Evolutionary conservation across 1,139 yeast species (phyloP).

Genomic region (Pichia sp.): DNA sequence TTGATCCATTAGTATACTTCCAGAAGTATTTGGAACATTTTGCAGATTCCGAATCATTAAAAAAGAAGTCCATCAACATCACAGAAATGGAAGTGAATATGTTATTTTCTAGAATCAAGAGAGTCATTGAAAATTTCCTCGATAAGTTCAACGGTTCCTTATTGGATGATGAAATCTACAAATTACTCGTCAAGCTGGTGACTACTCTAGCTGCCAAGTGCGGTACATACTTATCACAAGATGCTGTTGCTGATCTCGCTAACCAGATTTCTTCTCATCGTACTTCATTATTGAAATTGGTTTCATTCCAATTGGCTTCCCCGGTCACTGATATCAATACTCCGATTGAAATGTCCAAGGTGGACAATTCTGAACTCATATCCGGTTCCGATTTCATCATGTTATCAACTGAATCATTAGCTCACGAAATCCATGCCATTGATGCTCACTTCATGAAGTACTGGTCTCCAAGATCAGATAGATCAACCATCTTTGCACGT

Average conservation of each 20-base stretch:
- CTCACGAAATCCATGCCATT: conserved; percentile 54
- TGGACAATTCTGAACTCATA: conserved; percentile 11
- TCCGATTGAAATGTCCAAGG: not conserved
- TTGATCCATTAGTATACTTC: conserved; percentile 47
- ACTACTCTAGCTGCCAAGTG: conserved; percentile 36
- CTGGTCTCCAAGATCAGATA: conserved; percentile 78
- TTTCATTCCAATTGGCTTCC: conserved; percentile 18
- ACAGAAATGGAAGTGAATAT: conserved; percentile 13
- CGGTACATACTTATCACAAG: not conserved
- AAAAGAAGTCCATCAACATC: conserved; percentile 9
- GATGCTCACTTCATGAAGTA: conserved; percentile 53
- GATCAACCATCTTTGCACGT: conserved; percentile 49
- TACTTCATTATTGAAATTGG: conserved; percentile 33
- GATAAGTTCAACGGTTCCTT: conserved; percentile 54
- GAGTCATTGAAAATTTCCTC: conserved; percentile 44
- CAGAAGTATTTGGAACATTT: conserved; percentile 26
- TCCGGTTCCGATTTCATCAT: conserved; percentile 41
- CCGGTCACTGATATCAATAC: not conserved
- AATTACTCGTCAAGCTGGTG: conserved; percentile 42
- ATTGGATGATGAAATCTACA: conserved; percentile 47
- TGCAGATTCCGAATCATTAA: conserved; percentile 5
- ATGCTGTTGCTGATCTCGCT: not conserved
- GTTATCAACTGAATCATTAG: conserved; percentile 48
- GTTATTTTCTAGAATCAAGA: conserved; percentile 44
- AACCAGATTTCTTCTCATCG: conserved; percentile 25